phyloP scores from a whole-genome alignment of 208 protist genomes.

The Acanthamoeba sp. region DNA sequence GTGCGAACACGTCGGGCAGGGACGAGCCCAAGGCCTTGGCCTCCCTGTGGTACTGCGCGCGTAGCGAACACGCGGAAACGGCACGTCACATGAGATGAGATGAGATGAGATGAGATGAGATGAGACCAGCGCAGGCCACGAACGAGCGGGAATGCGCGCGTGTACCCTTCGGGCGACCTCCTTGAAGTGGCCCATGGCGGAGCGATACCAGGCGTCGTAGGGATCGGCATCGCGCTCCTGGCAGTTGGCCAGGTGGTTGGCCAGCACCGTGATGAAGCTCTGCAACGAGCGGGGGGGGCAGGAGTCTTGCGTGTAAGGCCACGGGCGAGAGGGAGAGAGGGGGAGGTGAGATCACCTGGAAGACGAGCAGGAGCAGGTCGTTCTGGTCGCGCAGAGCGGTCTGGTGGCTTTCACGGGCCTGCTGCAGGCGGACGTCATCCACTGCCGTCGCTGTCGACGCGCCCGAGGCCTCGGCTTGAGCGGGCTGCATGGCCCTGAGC shows the following conservation, averaged over 20 bases:
- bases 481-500: not conserved
- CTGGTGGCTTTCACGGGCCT: not conserved
- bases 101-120: too few species aligned
- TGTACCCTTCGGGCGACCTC: slow-evolving; percentile 65
- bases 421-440: not conserved
- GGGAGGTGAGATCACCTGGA: slow-evolving; percentile 26
- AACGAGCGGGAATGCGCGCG: not conserved
- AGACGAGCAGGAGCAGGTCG: slow-evolving; percentile 50
- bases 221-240: slow-evolving; percentile 19
- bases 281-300: not conserved
- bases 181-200: slow-evolving; percentile 28
- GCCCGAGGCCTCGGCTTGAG: not conserved
- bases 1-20: not conserved
- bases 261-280: slow-evolving; percentile 17
- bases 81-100: too few species aligned
- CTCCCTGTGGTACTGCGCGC: not conserved
- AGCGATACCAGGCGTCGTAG: slow-evolving; percentile 35
- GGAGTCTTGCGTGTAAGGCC: too few species aligned
- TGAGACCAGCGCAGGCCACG: not conserved
- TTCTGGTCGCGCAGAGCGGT: slow-evolving; percentile 45
- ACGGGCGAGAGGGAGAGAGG: not conserved
- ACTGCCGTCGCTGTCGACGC: not conserved
- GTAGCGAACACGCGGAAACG: not conserved
- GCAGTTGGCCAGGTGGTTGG: slow-evolving; percentile 59
- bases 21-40: not conserved